Evolutionary conservation across 148 eudicot species (phyloP), one percentile per base, ranked within the genome.

Genomic region (Pharnaceum exiguum): DNA sequence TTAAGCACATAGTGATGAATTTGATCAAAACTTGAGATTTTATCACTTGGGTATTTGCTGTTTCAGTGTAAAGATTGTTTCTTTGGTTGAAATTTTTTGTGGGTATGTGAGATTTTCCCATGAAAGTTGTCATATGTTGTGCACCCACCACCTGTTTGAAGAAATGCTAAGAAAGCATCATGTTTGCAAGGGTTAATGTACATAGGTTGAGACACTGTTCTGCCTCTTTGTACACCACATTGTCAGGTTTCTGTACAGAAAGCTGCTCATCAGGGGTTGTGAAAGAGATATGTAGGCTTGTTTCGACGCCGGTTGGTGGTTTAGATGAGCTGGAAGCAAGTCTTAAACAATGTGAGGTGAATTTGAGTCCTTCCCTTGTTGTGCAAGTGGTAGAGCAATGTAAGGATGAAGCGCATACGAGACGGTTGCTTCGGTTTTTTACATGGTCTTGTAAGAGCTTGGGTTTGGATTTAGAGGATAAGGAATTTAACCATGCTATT

Each of bases 361-460:
- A 59, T 24, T 64, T 79, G 32, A 76, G 71, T 1, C 69, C 88
- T 3, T 66, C 79, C 7, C 56, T 60, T 42, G 88, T 82, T 37
- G 54, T 72, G 29, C 62, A 74, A 69, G 77, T 82, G 46, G 67
- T 82, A 19, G 62, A 82, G 50, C 74, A 57, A 11, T 79, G 88
- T 51, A 82, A 77, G 61, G 57, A 59, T 22, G 76, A 82, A 48
- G 74, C 80, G 13, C 71, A 75, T 37, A 59, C 69, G 5, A 82
- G 81, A 52, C 70, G 80, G 53, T 36, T 81, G 61, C 72, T 82
- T 24, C 74, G 88, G 51, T 82, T 82, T 65, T 82, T 82, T 62
- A 71, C 76, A 26, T 82, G 88, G 88, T 79, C 84, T 1, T 54
- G 75, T 57, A 74, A 63, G 60, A 69, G 43, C 62, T 69, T 82